These are phyloP conservation scores for Penicillium robsamsonii DNA, from an alignment of 495 filamentous ascomycete genomes.

Conservation along the genomic window DNA sequence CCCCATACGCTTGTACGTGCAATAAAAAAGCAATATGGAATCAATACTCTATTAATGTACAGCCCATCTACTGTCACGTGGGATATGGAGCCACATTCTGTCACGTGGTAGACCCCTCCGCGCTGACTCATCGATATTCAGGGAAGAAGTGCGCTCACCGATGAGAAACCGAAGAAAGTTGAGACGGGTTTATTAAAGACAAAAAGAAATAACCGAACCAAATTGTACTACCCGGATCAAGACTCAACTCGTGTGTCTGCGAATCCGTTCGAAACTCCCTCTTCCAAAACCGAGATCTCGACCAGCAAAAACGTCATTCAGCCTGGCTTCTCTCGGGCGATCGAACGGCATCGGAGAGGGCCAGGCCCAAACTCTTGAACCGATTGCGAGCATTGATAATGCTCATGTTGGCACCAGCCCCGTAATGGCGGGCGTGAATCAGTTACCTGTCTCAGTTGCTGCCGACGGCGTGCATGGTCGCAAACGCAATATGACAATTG, in stretches of 20 bases:
- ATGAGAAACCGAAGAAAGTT: constrained; percentile 10
- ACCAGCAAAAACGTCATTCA: constrained; percentile 30
- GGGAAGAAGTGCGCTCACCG: constrained; percentile 7
- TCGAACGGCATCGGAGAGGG: constrained; percentile 39
- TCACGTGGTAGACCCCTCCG: constrained; percentile 6
- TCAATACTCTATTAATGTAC: not conserved
- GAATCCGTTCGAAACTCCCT: constrained; percentile 2
- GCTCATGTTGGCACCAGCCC: constrained; percentile 40
- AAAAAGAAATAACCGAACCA: not conserved
- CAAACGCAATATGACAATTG: constrained; percentile 47
- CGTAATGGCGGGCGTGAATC: constrained; percentile 45
- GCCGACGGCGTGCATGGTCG: constrained; percentile 37
- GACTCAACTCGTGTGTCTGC: not conserved
- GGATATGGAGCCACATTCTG: not conserved
- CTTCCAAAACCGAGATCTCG: constrained; percentile 9
- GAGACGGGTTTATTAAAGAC: constrained; percentile 1
- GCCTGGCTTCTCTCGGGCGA: constrained; percentile 42
- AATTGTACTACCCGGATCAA: not conserved
- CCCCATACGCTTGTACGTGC: not conserved
- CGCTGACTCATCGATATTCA: constrained; percentile 4
- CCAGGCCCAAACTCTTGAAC: constrained; percentile 32
- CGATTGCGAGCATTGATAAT: constrained; percentile 33
- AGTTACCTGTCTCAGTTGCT: constrained; percentile 35
- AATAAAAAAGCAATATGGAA: not conserved
- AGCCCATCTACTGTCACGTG: not conserved